Percentiles rank a stretch among this genome's conserved stretches.
Evolutionary conservation across 1,284 basidiomycete genomes (phyloP).

Genomic region (Cutaneotrichosporon sp.): DNA sequence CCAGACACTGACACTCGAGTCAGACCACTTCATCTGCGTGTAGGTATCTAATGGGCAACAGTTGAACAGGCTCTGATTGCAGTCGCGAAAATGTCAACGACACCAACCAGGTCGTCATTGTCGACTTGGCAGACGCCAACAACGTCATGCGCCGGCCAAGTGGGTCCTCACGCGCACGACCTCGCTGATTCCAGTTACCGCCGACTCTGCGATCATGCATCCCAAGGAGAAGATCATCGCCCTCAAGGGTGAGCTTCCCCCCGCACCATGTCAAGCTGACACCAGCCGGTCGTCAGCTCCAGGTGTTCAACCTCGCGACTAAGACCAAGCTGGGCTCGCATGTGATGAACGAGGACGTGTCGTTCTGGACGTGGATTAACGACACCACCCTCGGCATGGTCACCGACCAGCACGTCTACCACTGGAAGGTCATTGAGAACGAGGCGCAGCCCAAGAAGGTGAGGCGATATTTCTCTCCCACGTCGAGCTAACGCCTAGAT

Average conservation of each 20-base stretch:
- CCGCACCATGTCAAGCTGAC: constrained; percentile 4
- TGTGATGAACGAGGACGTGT: constrained; percentile 86
- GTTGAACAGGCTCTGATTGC: no score
- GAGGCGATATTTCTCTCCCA: constrained; percentile 27
- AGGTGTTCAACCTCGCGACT: constrained; percentile 96
- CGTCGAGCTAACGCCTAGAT: constrained; percentile 51
- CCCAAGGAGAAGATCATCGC: constrained; percentile 95
- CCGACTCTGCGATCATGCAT: constrained; percentile 99
- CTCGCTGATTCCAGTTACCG: constrained; percentile 58
- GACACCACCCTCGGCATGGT: constrained; percentile 90
- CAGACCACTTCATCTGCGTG: constrained; percentile 88
- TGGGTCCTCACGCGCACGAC: constrained; percentile 19
- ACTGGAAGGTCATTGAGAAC: constrained; percentile 67
- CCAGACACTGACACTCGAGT: constrained; percentile 92
- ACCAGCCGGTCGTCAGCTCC: constrained; percentile 83
- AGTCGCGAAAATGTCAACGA: constrained; percentile 53
- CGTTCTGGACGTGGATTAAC: constrained; percentile 99
- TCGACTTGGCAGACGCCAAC: constrained; percentile 91
- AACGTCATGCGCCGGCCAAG: constrained; percentile 92
- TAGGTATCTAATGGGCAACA: no score
- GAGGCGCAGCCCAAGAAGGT: constrained; percentile 42
- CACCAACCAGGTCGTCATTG: constrained; percentile 93
- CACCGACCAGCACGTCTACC: constrained; percentile 88
- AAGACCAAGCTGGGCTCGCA: constrained; percentile 98
- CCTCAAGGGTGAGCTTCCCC: constrained; percentile 67